Base-by-base conservation (phyloP, 129 eudicot genomes). In the Ambrosia artemisiifolia region DNA sequence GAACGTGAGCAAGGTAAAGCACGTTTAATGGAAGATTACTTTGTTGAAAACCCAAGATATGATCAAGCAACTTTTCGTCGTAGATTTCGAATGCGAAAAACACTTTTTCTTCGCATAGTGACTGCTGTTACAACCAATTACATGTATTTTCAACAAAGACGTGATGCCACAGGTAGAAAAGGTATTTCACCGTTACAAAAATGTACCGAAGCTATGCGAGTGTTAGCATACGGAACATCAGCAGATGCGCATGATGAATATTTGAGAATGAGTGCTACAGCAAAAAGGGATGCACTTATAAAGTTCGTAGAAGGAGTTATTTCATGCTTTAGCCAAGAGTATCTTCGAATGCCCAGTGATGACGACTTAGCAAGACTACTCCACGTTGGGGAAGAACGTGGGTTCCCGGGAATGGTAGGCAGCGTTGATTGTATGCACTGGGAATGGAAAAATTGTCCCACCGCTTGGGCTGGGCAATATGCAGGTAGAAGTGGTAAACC, bases 151-250 rank as follows among this genome's bases (percentile, higher is more conserved):
- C 42, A 4, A 36, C 6, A 36, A 36, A 36, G 42, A 11, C 53
- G 34, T 64, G 6, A 13, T 63, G 48, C 11, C 7, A 63, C 7
- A 14, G 0, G n/a, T 38, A 38, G 2, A 64, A 51, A 36, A 64
- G n/a, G 50, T 63, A 33, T 63, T 63, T 36, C 69, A 63, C 49
- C 69, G 36, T 38, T 63, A 7, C 49, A 63, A 11, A 63, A 36
- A 63, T 36, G 67, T 63, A 1, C 0, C 1, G 28, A 1, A 24
- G 28, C 28, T 14, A 1, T 19, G 28, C 28, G 10, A 7, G 10
- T 53, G 12, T 44, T 44, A 11, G 14, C 49, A 2, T 44, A 44
- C 9, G 14, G 14, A 14, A 44, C 49, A 8, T 44, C 49, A 44
- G 3, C 49, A 44, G 49, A 44, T 44, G 49, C 13, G 12, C 49